These are phyloP conservation scores for Neurospora cerealis DNA, from an alignment of 495 filamentous ascomycete genomes.

Conservation along the genomic window DNA sequence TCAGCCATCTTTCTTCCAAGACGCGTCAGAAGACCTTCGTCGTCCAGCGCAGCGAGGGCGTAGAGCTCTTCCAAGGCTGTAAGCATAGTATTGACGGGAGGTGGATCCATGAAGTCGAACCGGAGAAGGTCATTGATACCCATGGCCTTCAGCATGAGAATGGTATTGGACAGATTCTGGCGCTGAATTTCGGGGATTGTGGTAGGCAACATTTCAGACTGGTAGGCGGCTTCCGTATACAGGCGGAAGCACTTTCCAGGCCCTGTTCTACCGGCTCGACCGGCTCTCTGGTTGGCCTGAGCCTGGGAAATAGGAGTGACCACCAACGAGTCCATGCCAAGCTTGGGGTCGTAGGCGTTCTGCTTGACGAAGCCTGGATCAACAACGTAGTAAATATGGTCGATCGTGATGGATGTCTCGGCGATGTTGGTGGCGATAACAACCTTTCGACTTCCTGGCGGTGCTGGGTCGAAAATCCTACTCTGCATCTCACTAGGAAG, in stretches of 20 bases:
- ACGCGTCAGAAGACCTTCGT: constrained; percentile 90
- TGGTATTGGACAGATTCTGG: constrained; percentile 87
- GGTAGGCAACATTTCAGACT: constrained; percentile 94
- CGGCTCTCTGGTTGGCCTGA: constrained; percentile 89
- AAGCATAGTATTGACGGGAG: constrained; percentile 94
- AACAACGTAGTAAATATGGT: constrained; percentile 93
- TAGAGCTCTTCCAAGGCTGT: constrained; percentile 94
- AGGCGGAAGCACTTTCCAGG: constrained; percentile 94
- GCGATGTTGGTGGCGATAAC: constrained; percentile 99
- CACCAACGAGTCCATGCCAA: constrained; percentile 94
- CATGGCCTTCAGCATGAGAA: constrained; percentile 99
- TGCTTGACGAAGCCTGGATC: constrained; percentile 98
- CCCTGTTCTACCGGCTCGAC: constrained; percentile 86
- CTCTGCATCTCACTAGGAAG: constrained; percentile 91
- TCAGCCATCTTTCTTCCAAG: constrained; percentile 96
- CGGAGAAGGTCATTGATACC: constrained; percentile 96
- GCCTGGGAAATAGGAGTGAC: constrained; percentile 95
- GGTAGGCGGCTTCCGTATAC: constrained; percentile 92
- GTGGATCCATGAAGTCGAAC: constrained; percentile 97
- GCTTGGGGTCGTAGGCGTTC: constrained; percentile 91
- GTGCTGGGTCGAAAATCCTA: constrained; percentile 87
- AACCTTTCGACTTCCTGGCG: constrained; percentile 81
- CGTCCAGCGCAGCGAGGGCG: constrained; percentile 81
- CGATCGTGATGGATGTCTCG: constrained; percentile 95
- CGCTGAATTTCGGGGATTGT: constrained; percentile 95